Percentiles rank a stretch among this genome's conserved stretches.
phyloP scores from a whole-genome alignment of 306 rosid genomes.

The Trichosanthes cucumerina region DNA sequence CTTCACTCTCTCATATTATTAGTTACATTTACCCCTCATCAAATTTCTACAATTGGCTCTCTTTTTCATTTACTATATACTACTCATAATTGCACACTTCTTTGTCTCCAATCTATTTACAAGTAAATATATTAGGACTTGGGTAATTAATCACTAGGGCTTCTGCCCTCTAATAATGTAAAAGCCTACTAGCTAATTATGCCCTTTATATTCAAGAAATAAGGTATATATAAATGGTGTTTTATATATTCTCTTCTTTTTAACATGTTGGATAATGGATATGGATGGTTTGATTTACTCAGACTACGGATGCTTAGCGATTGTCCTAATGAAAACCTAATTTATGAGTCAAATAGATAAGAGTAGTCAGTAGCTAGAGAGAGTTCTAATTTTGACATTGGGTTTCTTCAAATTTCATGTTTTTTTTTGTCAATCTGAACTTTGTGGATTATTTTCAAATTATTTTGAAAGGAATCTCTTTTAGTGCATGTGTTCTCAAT shows the following conservation, averaged over 20 bases:
- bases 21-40: background rate
- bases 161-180: background rate
- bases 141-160: background rate
- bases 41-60: no score
- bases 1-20: background rate
- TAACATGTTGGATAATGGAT: background rate
- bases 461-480: no score
- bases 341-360: no score
- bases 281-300: background rate
- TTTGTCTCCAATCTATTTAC: no score
- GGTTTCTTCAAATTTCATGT: no score
- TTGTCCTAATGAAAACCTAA: no score
- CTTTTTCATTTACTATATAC: background rate
- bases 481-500: no score
- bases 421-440: no score
- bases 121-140: background rate
- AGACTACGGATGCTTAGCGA: background rate
- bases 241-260: background rate
- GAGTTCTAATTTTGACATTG: no score
- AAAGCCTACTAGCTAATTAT: background rate
- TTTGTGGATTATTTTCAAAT: no score
- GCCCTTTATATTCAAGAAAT: background rate
- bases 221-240: background rate
- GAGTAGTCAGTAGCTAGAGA: no score
- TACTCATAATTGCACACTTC: no score